phyloP scores from a whole-genome alignment of 805 yeast species.

The Monosporozyma siamensis region DNA sequence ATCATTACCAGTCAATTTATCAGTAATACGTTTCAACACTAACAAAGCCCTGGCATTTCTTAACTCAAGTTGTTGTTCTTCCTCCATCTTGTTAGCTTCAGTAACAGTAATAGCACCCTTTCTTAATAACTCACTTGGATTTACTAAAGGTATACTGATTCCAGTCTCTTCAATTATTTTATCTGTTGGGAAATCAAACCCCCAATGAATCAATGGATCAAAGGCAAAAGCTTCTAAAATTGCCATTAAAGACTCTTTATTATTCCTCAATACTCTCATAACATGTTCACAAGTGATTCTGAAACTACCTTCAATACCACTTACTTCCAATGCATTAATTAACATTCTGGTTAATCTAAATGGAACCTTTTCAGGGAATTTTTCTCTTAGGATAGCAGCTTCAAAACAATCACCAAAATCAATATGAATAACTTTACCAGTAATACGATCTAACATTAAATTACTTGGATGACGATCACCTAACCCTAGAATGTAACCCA shows the following conservation, averaged over 20 bases:
- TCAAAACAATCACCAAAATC: constrained; percentile 99
- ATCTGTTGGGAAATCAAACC: constrained; percentile 83
- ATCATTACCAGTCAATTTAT: constrained; percentile 90
- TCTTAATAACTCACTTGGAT: constrained; percentile 61
- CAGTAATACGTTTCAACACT: constrained; percentile 82
- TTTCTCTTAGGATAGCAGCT: constrained; percentile 92
- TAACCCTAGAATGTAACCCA: constrained; percentile 89
- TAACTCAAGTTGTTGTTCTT: constrained; percentile 59
- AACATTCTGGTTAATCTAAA: constrained; percentile 94
- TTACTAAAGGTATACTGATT: constrained; percentile 53
- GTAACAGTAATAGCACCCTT: constrained; percentile 67
- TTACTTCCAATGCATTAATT: constrained; percentile 96
- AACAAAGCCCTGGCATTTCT: constrained; percentile 85
- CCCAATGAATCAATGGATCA: constrained; percentile 98
- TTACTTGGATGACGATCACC: constrained; percentile 99
- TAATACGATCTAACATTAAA: constrained; percentile 84
- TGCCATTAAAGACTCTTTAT: constrained; percentile 95
- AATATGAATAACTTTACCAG: constrained; percentile 94
- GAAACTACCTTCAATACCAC: constrained; percentile 96
- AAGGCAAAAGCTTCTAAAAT: constrained; percentile 96
- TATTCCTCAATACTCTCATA: constrained; percentile 87
- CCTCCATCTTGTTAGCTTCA: constrained; percentile 62
- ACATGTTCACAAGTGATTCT: constrained; percentile 95
- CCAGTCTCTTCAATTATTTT: constrained; percentile 62
- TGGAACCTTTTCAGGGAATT: constrained; percentile 97